These are phyloP conservation scores for Poa annua DNA, from an alignment of 176 grass and related monocot genomes.

Conservation along the genomic window DNA sequence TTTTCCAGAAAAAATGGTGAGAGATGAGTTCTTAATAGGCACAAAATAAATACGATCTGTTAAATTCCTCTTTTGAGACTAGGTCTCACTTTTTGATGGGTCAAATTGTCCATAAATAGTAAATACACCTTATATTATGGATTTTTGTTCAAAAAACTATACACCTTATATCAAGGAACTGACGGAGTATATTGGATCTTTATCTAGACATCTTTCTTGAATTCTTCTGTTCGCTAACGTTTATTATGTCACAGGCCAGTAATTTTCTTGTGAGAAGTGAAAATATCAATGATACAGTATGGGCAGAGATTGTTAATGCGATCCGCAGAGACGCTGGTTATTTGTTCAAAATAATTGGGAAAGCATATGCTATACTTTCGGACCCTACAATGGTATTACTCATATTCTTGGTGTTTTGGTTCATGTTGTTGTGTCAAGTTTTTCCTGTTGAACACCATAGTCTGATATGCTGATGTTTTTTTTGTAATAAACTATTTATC, in stretches of 20 bases:
- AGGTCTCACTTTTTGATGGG: no score
- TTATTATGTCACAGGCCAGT: conserved; percentile 57
- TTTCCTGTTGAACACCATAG: conserved; percentile 15
- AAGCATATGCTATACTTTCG: conserved; percentile 87
- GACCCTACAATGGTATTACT: conserved; percentile 62
- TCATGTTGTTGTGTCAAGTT: conserved; percentile 13
- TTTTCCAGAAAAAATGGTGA: no score
- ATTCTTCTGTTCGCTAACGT: conserved; percentile 40
- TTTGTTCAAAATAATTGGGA: conserved; percentile 91
- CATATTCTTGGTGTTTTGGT: conserved; percentile 28
- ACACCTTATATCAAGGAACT: no score
- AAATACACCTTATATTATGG: no score
- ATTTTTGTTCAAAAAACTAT: no score
- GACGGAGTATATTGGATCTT: conserved; percentile 30
- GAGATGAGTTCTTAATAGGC: no score
- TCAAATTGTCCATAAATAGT: no score
- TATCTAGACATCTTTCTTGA: conserved; percentile 26
- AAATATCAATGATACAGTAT: conserved; percentile 60
- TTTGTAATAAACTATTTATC: background rate
- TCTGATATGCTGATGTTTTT: background rate
- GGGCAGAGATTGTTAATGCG: conserved; percentile 52
- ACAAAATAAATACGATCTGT: no score
- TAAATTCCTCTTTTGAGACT: no score
- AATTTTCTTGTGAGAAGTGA: conserved; percentile 77
- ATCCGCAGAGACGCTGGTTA: conserved; percentile 78